These are phyloP conservation scores for Phyllachora maydis DNA, from an alignment of 2,329 filamentous ascomycete species.

Conservation along the genomic window DNA sequence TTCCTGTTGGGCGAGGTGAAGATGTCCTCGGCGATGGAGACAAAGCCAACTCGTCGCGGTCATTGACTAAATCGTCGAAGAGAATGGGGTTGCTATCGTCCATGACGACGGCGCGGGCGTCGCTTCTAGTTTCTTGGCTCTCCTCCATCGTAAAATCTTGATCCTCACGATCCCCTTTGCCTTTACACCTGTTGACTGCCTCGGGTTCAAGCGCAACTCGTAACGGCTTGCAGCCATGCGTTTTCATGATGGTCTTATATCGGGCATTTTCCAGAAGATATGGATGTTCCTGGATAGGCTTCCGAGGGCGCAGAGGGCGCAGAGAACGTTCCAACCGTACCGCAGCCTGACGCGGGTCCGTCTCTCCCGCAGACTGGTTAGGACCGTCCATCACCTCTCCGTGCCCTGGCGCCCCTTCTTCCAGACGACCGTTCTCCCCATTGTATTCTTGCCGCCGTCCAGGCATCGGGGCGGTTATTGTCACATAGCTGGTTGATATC, in stretches of 20 bases:
- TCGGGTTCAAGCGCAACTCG: constrained; percentile 14
- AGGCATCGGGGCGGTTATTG: too few relatives aligned
- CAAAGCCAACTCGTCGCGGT: constrained; percentile 9
- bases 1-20: constrained; percentile 5
- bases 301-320: constrained; percentile 35
- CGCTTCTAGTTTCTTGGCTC: constrained; percentile 19
- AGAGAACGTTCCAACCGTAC: constrained; percentile 24
- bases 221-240: constrained; percentile 31
- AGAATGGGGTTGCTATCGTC: constrained; percentile 6
- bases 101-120: not conserved
- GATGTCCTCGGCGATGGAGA: constrained; percentile 11
- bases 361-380: not conserved
- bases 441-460: too few relatives aligned
- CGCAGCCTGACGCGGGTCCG: constrained; percentile 6
- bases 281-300: constrained; percentile 39
- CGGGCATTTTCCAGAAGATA: constrained; percentile 34
- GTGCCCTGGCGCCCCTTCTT: too few relatives aligned
- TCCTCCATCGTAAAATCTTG: constrained; percentile 26
- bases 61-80: constrained; percentile 4
- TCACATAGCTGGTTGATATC: too few relatives aligned
- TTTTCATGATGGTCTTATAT: constrained; percentile 29
- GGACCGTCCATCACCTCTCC: too few relatives aligned
- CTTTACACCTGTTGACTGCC: constrained; percentile 8
- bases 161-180: constrained; percentile 25
- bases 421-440: too few relatives aligned